Evolutionary conservation across 495 filamentous ascomycete genomes (phyloP), one percentile per base, ranked within the genome.

Genomic region (Sabuloglossum arenarium): DNA sequence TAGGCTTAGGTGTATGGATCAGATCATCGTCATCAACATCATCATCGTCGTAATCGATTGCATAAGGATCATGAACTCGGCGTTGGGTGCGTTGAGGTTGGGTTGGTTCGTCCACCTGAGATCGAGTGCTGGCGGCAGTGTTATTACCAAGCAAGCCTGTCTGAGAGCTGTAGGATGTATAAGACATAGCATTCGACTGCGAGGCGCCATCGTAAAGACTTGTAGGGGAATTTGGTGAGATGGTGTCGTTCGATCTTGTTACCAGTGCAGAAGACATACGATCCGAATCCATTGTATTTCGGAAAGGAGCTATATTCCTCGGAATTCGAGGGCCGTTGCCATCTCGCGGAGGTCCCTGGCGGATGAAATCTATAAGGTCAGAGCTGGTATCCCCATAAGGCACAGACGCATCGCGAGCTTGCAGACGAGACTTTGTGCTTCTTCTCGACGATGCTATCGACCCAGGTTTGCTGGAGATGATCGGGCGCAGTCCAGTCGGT

Each of bases 321-420:
- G 87, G 82, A 60, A 89, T 88, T 30, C 85, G 78, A 54, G 72
- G 64, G 28, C 71, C 71, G 29, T 72, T 70, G 23, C 66, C 66
- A 54, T 67, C 71, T 6, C 28, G 24, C 0, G 80, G 78, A 8
- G 90, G 82, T 0, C 90, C 85, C 66, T 85, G 80, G 51, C 88
- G 80, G 54, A 98, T 89, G 69, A 97, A 97, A 62, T 97, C 87
- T 53, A 95, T 93, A 39, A 98, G 69, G 58, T 94, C 91, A 1
- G 82, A 81, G 49, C 79, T 94, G 61, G 79, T 76, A 49, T 80
- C 79, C 43, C 73, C 75, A 28, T 70, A 70, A 25, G 77, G 69
- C 23, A 76, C 72, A 29, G 75, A 70, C n/a, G 87, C 76, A 59
- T 81, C 77, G 19, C 88, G 82, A 58, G 88, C 81, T 68, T 88